phyloP scores from a whole-genome alignment of 2,329 filamentous ascomycete genomes.

The Elsinoe ampelina region DNA sequence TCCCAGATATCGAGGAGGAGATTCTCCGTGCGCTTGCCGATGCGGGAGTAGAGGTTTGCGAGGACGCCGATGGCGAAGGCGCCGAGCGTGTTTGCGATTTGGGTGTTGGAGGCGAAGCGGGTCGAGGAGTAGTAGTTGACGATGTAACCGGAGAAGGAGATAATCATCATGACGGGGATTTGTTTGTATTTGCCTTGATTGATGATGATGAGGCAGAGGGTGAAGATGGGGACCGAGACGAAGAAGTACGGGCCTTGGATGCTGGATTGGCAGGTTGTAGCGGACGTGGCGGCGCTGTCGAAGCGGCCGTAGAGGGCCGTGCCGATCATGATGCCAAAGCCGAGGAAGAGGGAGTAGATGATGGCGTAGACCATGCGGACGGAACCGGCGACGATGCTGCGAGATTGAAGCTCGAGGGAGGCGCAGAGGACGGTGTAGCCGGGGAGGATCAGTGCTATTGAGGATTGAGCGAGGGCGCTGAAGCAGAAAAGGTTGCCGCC shows the following conservation, averaged over 20 bases:
- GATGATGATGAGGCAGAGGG: constrained; percentile 64
- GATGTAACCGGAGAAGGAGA: constrained; percentile 63
- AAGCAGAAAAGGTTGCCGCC: constrained; percentile 41
- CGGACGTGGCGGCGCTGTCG: constrained; percentile 38
- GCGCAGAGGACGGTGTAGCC: constrained; percentile 44
- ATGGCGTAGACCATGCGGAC: constrained; percentile 46
- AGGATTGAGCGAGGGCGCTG: constrained; percentile 41
- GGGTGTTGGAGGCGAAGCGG: constrained; percentile 59
- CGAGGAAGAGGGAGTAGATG: constrained; percentile 44
- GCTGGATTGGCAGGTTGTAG: constrained; percentile 35
- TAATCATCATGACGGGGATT: constrained; percentile 63
- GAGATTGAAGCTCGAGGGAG: constrained; percentile 40
- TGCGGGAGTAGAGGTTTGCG: constrained; percentile 67
- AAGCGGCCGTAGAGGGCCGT: constrained; percentile 42
- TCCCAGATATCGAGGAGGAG: constrained; percentile 47
- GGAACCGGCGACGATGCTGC: constrained; percentile 41
- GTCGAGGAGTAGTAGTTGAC: constrained; percentile 64
- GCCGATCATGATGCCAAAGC: constrained; percentile 43
- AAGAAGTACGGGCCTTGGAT: constrained; percentile 51
- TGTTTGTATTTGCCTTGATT: constrained; percentile 77
- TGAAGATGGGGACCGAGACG: constrained; percentile 64
- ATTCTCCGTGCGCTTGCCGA: constrained; percentile 52
- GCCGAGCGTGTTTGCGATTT: constrained; percentile 68
- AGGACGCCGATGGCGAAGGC: constrained; percentile 67
- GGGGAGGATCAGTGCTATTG: constrained; percentile 42